These are phyloP conservation scores for Boletus huronensis DNA, from an alignment of 768 basidiomycete genomes.

Conservation along the genomic window DNA sequence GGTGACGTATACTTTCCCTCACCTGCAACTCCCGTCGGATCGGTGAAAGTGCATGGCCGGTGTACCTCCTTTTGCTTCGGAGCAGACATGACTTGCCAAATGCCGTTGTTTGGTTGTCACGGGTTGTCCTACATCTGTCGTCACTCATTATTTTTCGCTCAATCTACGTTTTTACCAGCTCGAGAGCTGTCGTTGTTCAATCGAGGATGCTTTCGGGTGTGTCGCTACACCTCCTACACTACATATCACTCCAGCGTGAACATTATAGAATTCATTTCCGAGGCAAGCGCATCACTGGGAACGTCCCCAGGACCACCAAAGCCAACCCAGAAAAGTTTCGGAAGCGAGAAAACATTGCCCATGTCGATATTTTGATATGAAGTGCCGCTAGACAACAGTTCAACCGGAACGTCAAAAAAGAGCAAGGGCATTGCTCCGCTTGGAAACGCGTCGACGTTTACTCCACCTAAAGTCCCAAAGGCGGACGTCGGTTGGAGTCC, in stretches of 20 bases:
- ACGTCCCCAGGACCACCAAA: background rate
- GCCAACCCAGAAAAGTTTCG: background rate
- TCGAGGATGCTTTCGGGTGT: background rate
- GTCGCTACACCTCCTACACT: background rate
- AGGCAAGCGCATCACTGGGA: background rate
- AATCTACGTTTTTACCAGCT: background rate
- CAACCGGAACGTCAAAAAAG: background rate
- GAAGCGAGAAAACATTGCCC: background rate
- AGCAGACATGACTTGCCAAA: background rate
- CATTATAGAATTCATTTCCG: background rate
- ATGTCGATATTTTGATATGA: background rate
- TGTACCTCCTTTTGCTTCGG: background rate
- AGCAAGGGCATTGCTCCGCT: background rate
- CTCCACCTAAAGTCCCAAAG: conserved; percentile 3
- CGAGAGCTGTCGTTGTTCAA: background rate
- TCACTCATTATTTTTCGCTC: background rate
- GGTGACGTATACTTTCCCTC: background rate
- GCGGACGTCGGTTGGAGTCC: background rate
- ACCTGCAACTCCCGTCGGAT: conserved; percentile 16
- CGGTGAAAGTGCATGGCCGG: background rate
- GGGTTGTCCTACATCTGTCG: background rate
- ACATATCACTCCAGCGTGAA: background rate
- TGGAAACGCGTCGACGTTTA: background rate
- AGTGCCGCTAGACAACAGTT: background rate
- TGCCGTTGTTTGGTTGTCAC: background rate